Conservation (phyloP, 2,329 filamentous ascomycete genomes). For the Diaporthe nobilis region DNA sequence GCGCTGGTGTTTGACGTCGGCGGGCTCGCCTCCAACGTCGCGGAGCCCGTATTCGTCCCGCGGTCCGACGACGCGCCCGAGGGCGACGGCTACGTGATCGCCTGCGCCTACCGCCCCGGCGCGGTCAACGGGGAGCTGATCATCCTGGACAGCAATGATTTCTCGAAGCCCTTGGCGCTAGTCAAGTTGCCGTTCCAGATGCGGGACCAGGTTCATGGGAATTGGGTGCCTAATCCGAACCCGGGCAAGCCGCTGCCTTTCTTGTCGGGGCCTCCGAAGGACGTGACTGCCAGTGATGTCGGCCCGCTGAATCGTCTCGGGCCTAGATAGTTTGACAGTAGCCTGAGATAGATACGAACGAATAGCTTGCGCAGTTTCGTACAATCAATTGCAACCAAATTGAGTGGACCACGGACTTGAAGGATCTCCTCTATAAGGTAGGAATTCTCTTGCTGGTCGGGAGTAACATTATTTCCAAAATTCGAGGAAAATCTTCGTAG, state of each 20-base stretch:
- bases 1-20: slow-evolving; percentile 14
- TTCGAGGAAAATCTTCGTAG: too few relatives aligned
- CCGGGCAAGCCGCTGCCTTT: neutral
- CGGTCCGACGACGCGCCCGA: neutral
- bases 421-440: neutral
- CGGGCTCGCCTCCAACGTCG: neutral
- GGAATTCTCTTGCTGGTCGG: too few relatives aligned
- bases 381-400: neutral
- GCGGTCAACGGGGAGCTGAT: slow-evolving; percentile 4
- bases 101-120: neutral
- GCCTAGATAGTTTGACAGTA: neutral
- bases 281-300: neutral
- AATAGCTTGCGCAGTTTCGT: neutral
- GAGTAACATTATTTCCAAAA: too few relatives aligned
- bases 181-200: slow-evolving; percentile 6
- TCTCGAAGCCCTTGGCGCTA: neutral
- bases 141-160: slow-evolving; percentile 12
- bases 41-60: neutral
- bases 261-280: neutral
- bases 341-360: neutral
- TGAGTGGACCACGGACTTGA: neutral
- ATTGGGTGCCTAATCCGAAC: slow-evolving; percentile 2
- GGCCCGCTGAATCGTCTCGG: neutral
- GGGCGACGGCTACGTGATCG: neutral
- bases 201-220: neutral